Percentiles rank a stretch among this genome's conserved stretches.
Conservation (phyloP, 2,329 filamentous ascomycete species). For the Diaporthe eres region DNA sequence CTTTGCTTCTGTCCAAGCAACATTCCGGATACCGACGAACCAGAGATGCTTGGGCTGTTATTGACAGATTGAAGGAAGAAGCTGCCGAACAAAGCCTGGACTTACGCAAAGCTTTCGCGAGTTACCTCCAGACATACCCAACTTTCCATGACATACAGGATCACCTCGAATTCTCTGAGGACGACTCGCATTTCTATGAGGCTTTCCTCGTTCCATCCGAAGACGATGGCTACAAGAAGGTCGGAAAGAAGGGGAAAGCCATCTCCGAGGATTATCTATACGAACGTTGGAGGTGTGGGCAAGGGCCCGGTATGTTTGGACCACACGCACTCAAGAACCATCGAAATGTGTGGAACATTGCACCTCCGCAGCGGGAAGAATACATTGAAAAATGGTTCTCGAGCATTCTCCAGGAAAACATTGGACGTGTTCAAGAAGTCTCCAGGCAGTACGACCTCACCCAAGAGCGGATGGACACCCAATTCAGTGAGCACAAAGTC, state of each 20-base stretch:
- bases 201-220: constrained; percentile 67
- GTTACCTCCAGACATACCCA: constrained; percentile 38
- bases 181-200: constrained; percentile 65
- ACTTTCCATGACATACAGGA: constrained; percentile 53
- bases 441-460: constrained; percentile 58
- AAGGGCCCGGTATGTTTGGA: constrained; percentile 60
- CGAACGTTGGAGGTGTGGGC: constrained; percentile 64
- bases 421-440: constrained; percentile 55
- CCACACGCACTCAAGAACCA: constrained; percentile 47
- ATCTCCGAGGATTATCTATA: constrained; percentile 66
- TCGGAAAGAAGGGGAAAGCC: constrained; percentile 61
- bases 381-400: constrained; percentile 59
- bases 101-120: constrained; percentile 42
- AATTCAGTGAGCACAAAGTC: constrained; percentile 60
- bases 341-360: constrained; percentile 66
- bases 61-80: constrained; percentile 57
- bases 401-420: constrained; percentile 64
- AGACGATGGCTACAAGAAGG: constrained; percentile 59
- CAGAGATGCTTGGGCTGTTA: constrained; percentile 54
- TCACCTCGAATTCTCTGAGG: constrained; percentile 65
- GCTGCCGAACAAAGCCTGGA: constrained; percentile 47
- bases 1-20: constrained; percentile 61
- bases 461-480: constrained; percentile 57
- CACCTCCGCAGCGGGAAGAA: constrained; percentile 51
- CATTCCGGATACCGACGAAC: constrained; percentile 50